Evolutionary conservation across 2,329 filamentous ascomycete species (phyloP), one percentile per base, ranked within the genome.

Genomic region (Ophidiomyces ophidiicola): DNA sequence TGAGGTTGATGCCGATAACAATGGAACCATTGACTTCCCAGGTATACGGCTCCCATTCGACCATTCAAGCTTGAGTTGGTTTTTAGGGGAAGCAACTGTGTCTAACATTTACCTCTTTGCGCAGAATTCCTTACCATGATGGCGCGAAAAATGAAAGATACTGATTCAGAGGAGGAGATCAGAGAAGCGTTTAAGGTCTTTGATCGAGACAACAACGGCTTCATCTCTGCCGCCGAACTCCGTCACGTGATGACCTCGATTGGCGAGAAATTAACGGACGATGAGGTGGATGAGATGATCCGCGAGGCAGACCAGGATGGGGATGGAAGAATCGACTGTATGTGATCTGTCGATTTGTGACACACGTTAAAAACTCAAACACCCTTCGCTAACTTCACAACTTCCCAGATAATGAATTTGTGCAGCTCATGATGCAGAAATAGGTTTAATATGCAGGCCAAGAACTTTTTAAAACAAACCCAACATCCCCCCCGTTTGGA

Each of bases 381-480:
- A 5, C 11, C 23, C 15, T 32, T 21, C 14, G 26, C 42, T 44
- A 39, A 46, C 33, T 18, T 24, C 12, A 8, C n/a, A n/a, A n/a
- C 28, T 12, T 34, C 11, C 32, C 53, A 88, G 82, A 88, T 69
- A 88, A 88, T 70, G 83, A 90, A 66, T 90, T 90, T 59, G 83
- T 90, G 53, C 83, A 90, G 69, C 78, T 90, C 60, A 90, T 90
- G 83, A 88, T 90, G 83, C 83, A 90, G 74, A 88, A 88, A 72
- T 88, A 83, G 71, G 62, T 31, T 18, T 20, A 8, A 42, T 15
- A 12, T 14, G 8, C 21, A n/a, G 29, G 39, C 14, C 14, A 21
- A 15, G 15, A 7, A 20, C 28, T 21, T 33, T 10, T 23, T 14
- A 35, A 31, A 17, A 8, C 32, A 25, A 19, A 17, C 6, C 38